A percentile compares a stretch with the other conserved stretches of the same genome.
These are phyloP conservation scores for Phaeolepiota aurea DNA, from an alignment of 768 basidiomycete genomes.

Conservation along the genomic window DNA sequence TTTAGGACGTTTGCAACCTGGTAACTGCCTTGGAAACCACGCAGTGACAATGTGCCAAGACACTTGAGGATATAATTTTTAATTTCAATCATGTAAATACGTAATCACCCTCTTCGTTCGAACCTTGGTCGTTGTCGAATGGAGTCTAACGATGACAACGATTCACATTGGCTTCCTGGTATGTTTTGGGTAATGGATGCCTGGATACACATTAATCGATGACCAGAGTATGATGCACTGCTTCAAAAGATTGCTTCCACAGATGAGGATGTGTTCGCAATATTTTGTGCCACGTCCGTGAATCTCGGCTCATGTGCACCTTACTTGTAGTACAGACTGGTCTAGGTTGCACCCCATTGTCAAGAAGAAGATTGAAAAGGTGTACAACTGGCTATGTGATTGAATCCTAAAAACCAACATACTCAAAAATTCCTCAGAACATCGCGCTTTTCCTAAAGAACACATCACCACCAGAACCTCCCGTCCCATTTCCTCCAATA, in stretches of 20 bases:
- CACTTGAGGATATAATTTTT: too few species aligned
- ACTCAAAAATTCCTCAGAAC: constrained; percentile 27
- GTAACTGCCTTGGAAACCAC: background rate
- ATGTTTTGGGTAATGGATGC: constrained; percentile 7
- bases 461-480: constrained; percentile 23
- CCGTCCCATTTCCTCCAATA: constrained; percentile 32
- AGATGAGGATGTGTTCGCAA: constrained; percentile 58
- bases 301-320: constrained; percentile 7
- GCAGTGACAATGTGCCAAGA: too few species aligned
- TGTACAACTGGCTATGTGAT: constrained; percentile 15
- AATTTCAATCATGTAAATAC: too few species aligned
- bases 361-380: constrained; percentile 64
- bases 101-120: too few species aligned
- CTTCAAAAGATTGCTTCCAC: constrained; percentile 57
- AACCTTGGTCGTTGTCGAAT: too few species aligned
- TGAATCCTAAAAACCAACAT: constrained; percentile 1
- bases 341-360: constrained; percentile 57
- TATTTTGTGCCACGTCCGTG: constrained; percentile 7
- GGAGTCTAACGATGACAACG: too few species aligned
- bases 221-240: constrained; percentile 46
- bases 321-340: constrained; percentile 60
- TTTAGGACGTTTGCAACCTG: too few species aligned
- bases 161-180: constrained; percentile 50
- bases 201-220: constrained; percentile 1
- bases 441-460: constrained; percentile 38